Percentiles rank a stretch among this genome's conserved stretches.
These are phyloP conservation scores for Pichia sp. DNA, from an alignment of 1,139 yeast species.

Conservation along the genomic window DNA sequence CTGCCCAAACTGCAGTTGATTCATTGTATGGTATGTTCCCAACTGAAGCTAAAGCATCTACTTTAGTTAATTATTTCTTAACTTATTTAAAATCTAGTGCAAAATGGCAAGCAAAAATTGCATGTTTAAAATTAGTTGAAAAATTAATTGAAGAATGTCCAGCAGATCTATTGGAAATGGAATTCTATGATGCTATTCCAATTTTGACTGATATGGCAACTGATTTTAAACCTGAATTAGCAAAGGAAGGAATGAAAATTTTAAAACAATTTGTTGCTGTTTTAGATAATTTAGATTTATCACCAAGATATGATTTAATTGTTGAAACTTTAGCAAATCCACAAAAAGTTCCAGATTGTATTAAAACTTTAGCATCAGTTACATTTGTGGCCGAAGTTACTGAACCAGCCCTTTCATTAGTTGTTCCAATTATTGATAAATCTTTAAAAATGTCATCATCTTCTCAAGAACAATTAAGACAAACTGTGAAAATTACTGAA, in stretches of 20 bases:
- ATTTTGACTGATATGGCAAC: constrained; percentile 83
- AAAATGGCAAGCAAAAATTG: constrained; percentile 89
- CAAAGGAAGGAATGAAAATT: constrained; percentile 73
- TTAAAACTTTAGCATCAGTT: constrained; percentile 83
- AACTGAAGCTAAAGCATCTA: constrained; percentile 71
- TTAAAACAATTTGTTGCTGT: constrained; percentile 70
- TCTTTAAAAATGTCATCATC: constrained; percentile 85
- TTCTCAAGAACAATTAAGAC: constrained; percentile 93
- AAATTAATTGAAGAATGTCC: constrained; percentile 75
- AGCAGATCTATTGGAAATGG: constrained; percentile 75
- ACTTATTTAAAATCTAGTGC: constrained; percentile 72
- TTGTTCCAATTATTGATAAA: constrained; percentile 89
- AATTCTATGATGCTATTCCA: constrained; percentile 76
- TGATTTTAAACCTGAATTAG: constrained; percentile 94
- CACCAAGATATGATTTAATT: constrained; percentile 79
- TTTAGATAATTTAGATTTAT: constrained; percentile 86
- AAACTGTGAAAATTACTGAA: constrained; percentile 93
- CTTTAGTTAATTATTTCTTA: constrained; percentile 56
- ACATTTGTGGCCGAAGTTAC: constrained; percentile 98
- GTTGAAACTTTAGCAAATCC: constrained; percentile 90
- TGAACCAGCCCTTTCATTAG: constrained; percentile 83
- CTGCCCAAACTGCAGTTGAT: constrained; percentile 69
- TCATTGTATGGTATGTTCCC: constrained; percentile 65
- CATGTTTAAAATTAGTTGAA: constrained; percentile 69
- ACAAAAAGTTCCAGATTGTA: constrained; percentile 78